These are phyloP conservation scores for Pichia manshurica DNA, from an alignment of 805 yeast genomes.

Conservation along the genomic window DNA sequence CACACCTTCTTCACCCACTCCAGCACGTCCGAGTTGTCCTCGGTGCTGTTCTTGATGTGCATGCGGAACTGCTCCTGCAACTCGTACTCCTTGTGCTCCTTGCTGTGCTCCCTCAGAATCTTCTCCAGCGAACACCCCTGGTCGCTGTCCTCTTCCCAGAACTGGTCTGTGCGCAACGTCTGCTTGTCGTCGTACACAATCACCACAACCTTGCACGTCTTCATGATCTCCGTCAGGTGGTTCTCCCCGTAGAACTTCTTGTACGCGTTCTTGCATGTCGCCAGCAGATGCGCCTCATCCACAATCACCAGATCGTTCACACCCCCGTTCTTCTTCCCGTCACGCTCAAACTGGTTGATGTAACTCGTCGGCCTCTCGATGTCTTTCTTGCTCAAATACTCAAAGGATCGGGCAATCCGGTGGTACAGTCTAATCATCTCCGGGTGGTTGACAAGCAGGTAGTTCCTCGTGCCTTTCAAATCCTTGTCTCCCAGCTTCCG, in stretches of 20 bases:
- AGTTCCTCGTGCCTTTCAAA: conserved; percentile 30
- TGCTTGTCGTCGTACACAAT: conserved; percentile 43
- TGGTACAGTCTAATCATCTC: conserved; percentile 42
- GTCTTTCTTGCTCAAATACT: conserved; percentile 33
- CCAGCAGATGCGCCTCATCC: conserved; percentile 42
- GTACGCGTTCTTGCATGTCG: conserved; percentile 40
- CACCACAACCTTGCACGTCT: conserved; percentile 34
- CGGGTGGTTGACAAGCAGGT: conserved; percentile 41
- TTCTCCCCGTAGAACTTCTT: conserved; percentile 40
- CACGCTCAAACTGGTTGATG: conserved; percentile 31
- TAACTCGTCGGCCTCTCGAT: conserved; percentile 43
- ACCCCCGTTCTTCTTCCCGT: not conserved
- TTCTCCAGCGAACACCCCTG: conserved; percentile 34
- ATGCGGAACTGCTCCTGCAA: conserved; percentile 39
- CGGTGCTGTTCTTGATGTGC: conserved; percentile 12
- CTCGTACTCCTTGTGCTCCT: not conserved
- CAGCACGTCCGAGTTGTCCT: conserved; percentile 31
- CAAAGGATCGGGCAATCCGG: conserved; percentile 33
- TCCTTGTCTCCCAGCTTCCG: conserved; percentile 16
- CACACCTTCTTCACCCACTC: conserved; percentile 37
- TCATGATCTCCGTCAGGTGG: conserved; percentile 37
- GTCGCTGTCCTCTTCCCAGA: conserved; percentile 13
- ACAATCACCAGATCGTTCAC: conserved; percentile 35
- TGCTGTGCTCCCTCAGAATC: not conserved
- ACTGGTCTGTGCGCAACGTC: conserved; percentile 41